Conservation (phyloP, 495 filamentous ascomycete genomes). For the Penicillium atrosanguineum region DNA sequence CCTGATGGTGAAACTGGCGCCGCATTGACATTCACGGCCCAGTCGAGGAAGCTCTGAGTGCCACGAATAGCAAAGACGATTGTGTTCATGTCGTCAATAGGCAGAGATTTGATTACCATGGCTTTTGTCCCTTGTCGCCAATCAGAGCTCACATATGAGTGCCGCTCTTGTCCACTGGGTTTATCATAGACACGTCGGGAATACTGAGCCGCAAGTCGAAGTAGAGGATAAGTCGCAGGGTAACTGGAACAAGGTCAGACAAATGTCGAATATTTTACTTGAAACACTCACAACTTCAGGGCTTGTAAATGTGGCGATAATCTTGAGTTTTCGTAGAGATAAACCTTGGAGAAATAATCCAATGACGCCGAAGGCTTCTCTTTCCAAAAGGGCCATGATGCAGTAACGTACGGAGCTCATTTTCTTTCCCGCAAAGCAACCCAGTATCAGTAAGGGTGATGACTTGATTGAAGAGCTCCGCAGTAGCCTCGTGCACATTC, state of each 20-base stretch:
- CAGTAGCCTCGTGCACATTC: slow-evolving; percentile 41
- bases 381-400: slow-evolving; percentile 7
- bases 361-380: slow-evolving; percentile 10
- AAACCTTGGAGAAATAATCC: slow-evolving; percentile 73
- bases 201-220: slow-evolving; percentile 73
- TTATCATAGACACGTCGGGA: slow-evolving; percentile 68
- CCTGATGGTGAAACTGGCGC: slow-evolving; percentile 58
- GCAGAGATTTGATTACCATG: slow-evolving; percentile 76
- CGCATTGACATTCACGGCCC: slow-evolving; percentile 73
- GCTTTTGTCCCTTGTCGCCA: slow-evolving; percentile 74
- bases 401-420: slow-evolving; percentile 51
- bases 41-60: slow-evolving; percentile 76
- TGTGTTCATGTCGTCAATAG: slow-evolving; percentile 70
- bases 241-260: slow-evolving; percentile 45
- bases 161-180: slow-evolving; percentile 54
- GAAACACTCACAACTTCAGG: slow-evolving; percentile 56
- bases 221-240: slow-evolving; percentile 65
- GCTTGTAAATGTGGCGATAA: slow-evolving; percentile 64
- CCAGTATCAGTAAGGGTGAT: slow-evolving; percentile 69
- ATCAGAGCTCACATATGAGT: slow-evolving; percentile 65
- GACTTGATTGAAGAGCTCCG: slow-evolving; percentile 54
- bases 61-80: slow-evolving; percentile 81
- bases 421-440: slow-evolving; percentile 59
- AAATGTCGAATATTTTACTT: neutral
- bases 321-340: slow-evolving; percentile 74